Percentiles rank a stretch among this genome's conserved stretches.
Conservation (phyloP, 1,139 yeast genomes). For the Yarrowia galli region DNA sequence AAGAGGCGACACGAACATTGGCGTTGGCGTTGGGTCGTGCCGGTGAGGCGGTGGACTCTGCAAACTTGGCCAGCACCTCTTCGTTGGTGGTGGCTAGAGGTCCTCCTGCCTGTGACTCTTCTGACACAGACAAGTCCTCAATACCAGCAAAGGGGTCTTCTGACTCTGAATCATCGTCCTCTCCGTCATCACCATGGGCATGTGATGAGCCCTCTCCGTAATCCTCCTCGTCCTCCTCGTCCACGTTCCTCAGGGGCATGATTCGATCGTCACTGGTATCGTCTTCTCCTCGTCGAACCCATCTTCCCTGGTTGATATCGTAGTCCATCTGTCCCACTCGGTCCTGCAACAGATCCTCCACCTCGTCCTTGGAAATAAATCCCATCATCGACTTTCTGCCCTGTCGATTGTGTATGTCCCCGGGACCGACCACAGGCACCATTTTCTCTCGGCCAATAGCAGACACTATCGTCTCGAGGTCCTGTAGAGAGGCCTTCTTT, state of each 20-base stretch:
- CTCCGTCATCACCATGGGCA: constrained; percentile 18
- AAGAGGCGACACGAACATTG: constrained; percentile 8
- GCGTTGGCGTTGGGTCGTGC: constrained; percentile 39
- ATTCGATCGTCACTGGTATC: constrained; percentile 11
- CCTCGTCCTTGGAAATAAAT: constrained; percentile 27
- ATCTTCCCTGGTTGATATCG: constrained; percentile 1
- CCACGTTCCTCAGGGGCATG: constrained; percentile 29
- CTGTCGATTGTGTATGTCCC: not conserved
- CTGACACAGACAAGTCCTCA: constrained; percentile 42
- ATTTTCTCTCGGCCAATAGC: constrained; percentile 24
- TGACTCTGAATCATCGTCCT: constrained; percentile 30
- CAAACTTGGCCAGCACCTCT: constrained; percentile 1
- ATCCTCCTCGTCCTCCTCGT: constrained; percentile 22
- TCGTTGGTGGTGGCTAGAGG: too few species aligned
- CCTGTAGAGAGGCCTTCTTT: constrained; percentile 19
- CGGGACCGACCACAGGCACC: constrained; percentile 7
- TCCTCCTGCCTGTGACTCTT: not conserved
- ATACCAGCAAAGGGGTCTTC: constrained; percentile 47
- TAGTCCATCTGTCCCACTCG: constrained; percentile 21
- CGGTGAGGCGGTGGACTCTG: not conserved
- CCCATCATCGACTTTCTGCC: constrained; percentile 30
- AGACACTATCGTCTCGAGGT: constrained; percentile 6
- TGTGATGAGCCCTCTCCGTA: not conserved
- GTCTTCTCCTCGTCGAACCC: not conserved
- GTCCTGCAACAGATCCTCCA: constrained; percentile 13